Percentiles rank a stretch among this genome's conserved stretches.
phyloP scores from a whole-genome alignment of 2,329 filamentous ascomycete genomes.

The Cladophialophora psammophila region DNA sequence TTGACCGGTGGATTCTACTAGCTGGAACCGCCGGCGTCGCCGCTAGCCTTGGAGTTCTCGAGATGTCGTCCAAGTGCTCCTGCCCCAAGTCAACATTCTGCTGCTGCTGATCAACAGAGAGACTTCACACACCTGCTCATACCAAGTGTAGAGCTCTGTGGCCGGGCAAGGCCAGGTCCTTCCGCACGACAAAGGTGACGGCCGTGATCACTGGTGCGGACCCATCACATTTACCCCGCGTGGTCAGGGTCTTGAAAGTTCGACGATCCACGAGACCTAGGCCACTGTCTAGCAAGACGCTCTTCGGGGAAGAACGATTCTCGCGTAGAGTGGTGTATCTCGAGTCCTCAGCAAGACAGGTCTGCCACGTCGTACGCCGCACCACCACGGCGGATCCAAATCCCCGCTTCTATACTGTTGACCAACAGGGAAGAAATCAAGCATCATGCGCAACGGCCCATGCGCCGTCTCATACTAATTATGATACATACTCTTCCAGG shows the following conservation, averaged over 20 bases:
- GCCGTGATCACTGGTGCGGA: constrained; percentile 12
- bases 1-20: constrained; percentile 4
- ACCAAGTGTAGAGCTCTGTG: constrained; percentile 9
- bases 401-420: constrained; percentile 78
- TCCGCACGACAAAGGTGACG: constrained; percentile 13
- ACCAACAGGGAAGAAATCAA: constrained; percentile 77
- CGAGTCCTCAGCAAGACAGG: constrained; percentile 17
- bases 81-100: neutral
- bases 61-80: constrained; percentile 22
- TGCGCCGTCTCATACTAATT: constrained; percentile 97
- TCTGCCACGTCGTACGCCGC: constrained; percentile 29
- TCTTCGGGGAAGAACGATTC: constrained; percentile 20
- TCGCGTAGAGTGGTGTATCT: constrained; percentile 23
- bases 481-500: constrained; percentile 73
- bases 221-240: constrained; percentile 5
- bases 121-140: constrained; percentile 17
- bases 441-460: constrained; percentile 77
- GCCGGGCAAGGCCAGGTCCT: constrained; percentile 6
- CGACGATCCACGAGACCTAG: constrained; percentile 19
- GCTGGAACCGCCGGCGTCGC: constrained; percentile 13
- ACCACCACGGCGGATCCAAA: constrained; percentile 43
- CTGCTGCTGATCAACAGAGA: neutral
- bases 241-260: constrained; percentile 13
- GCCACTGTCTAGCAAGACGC: constrained; percentile 10
- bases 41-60: constrained; percentile 11